Evolutionary conservation across 2,329 filamentous ascomycete genomes (phyloP), one percentile per base, ranked within the genome.

Genomic region (Sclerotinia minor): DNA sequence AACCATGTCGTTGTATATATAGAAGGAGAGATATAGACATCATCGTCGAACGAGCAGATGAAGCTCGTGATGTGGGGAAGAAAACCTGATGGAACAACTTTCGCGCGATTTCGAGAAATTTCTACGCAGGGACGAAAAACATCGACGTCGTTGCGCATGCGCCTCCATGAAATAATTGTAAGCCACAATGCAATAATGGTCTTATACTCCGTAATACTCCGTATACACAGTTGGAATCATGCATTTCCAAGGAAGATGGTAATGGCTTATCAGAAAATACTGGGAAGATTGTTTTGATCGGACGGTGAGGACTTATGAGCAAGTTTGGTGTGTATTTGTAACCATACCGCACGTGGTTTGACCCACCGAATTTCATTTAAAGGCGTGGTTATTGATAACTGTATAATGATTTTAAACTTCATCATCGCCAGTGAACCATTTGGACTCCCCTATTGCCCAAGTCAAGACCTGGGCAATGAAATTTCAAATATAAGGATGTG

Each of bases 41-140:
- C 11, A 26, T 26, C 55, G 38, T 41, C 13, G 38, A 41, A 44
- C 38, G n/a, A 38, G 44, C 38, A 58, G n/a, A 58, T 11, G 41
- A 32, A 32, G 54, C 54, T 57, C 26, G 15, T 47, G 41, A 60
- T 47, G 57, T 35, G 44, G 44, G 41, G 44, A n/a, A n/a, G n/a
- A n/a, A n/a, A n/a, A 17, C 21, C n/a, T 13, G 29, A 32, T 55
- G 53, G 32, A 32, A 55, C 53, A 55, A 9, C 4, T 32, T 32
- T 38, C 57, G 32, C 54, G 21, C 24, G 32, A 4, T 41, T 57
- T 32, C 57, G 57, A 60, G 57, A 47, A 60, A 60, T 47, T 60
- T 47, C 41, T 45, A 60, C 57, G 26, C 26, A 47, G 19, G 15
- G 41, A 47, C 41, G 57, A 60, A n/a, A n/a, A n/a, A n/a, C n/a